These are phyloP conservation scores for Tylopilus sp. DNA, from an alignment of 768 basidiomycete genomes.

Conservation along the genomic window DNA sequence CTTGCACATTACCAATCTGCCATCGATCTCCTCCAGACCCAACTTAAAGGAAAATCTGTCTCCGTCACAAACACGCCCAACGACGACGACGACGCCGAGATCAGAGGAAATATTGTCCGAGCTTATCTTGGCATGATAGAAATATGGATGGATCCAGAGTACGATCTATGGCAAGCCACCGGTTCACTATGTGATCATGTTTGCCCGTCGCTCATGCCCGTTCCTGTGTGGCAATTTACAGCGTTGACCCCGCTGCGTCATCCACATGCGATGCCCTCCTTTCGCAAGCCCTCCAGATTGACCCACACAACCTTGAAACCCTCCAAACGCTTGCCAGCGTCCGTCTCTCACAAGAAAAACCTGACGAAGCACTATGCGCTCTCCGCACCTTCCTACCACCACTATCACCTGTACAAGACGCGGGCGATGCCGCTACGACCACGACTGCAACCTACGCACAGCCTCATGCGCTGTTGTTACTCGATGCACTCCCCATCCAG, in stretches of 20 bases:
- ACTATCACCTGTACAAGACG: constrained; percentile 7
- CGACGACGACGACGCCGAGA: constrained; percentile 43
- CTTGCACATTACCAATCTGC: constrained; percentile 79
- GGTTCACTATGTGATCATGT: not conserved
- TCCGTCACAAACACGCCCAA: constrained; percentile 34
- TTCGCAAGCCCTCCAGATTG: constrained; percentile 63
- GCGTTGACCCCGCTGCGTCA: constrained; percentile 80
- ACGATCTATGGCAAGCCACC: constrained; percentile 74
- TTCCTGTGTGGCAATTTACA: constrained; percentile 29
- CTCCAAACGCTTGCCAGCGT: constrained; percentile 81
- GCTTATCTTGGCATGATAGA: constrained; percentile 88
- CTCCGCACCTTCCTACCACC: constrained; percentile 20
- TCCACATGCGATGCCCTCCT: constrained; percentile 78
- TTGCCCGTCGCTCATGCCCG: not conserved
- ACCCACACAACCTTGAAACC: constrained; percentile 75
- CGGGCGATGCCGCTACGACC: not conserved
- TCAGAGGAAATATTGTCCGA: constrained; percentile 66
- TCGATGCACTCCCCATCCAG: constrained; percentile 53
- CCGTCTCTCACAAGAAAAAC: constrained; percentile 80
- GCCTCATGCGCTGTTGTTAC: constrained; percentile 36
- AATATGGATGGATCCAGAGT: constrained; percentile 92
- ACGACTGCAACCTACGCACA: not conserved
- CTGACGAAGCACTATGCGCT: constrained; percentile 68
- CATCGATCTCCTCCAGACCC: constrained; percentile 60
- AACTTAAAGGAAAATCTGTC: constrained; percentile 73